Evolutionary conservation across 306 rosid genomes (phyloP), one percentile per base, ranked within the genome.

Genomic region (Acmispon strigosus): DNA sequence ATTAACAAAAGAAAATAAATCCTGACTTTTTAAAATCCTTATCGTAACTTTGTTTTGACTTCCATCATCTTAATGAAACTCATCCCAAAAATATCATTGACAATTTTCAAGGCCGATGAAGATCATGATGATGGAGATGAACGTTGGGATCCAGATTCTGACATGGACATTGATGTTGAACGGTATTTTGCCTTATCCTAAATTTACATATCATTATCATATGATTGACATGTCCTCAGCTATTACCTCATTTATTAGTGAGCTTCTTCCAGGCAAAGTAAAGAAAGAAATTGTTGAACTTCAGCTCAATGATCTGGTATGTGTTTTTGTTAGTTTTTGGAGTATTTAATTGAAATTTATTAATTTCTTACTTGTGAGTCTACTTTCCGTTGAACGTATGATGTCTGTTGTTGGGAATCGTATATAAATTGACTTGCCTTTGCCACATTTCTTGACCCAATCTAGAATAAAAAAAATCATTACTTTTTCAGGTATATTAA

Each of bases 141-240:
- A 80, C 81, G 82, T 47, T 85, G 88, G 89, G 92, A 86, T 78
- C 88, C 79, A 1, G 92, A 85, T 78, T 88, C 91, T 45, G 92
- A 84, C 51, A 84, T 86, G 96, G 90, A 91, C 39, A 56, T 85
- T 71, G 90, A 83, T 59, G 88, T 76, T 27, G 90, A 83, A 54
- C 80, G 87, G 97, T 90, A 90, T 52, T 70, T 66, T 63, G 10
- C 63, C 78, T 72, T 15, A 49, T 57, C 66, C 42, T 39, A 7
- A 29, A 51, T 41, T 68, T 70, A 16, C 36, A 54, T 62, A 54
- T 64, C 51, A 71, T 48, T 42, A 49, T 64, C 71, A 53, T 6
- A 45, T 56, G 15, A 78, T 55, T 75, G 47, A 37, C 1, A 7
- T 65, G 24, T 76, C 49, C 45, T 66, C 65, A 50, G 49, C 70